phyloP scores from a whole-genome alignment of 2,329 filamentous ascomycete genomes.

The Ustulina deusta region DNA sequence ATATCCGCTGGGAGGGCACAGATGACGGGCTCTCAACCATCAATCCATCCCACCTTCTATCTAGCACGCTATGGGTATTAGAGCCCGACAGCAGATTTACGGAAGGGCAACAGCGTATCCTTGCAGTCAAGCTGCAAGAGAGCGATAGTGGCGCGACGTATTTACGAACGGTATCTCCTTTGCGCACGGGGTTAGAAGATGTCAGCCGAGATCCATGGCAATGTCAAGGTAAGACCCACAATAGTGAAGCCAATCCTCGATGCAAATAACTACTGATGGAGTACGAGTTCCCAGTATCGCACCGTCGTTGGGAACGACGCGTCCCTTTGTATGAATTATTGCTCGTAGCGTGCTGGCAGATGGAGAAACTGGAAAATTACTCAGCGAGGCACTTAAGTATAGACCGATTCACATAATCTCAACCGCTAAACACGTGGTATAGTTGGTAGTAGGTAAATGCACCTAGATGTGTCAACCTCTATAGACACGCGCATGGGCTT shows the following conservation, averaged over 20 bases:
- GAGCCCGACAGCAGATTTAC: not conserved
- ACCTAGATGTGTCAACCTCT: too few relatives aligned
- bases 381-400: too few relatives aligned
- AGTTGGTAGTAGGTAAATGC: too few relatives aligned
- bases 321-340: not conserved
- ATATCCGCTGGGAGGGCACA: not conserved
- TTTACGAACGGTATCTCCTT: constrained; percentile 10
- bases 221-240: not conserved
- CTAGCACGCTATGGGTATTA: not conserved
- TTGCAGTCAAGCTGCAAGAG: not conserved
- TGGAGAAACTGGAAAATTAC: not conserved
- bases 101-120: not conserved
- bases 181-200: not conserved
- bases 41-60: not conserved
- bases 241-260: not conserved
- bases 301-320: not conserved
- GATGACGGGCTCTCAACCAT: not conserved
- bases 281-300: not conserved
- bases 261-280: not conserved
- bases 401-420: not conserved
- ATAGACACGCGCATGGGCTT: too few relatives aligned
- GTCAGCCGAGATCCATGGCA: not conserved
- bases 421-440: too few relatives aligned
- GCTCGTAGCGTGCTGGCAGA: not conserved
- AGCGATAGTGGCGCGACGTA: not conserved